Percentiles rank a stretch among this genome's conserved stretches.
Evolutionary conservation across 169 alveolate species (phyloP).

Genomic region (Plasmodium fragile): DNA sequence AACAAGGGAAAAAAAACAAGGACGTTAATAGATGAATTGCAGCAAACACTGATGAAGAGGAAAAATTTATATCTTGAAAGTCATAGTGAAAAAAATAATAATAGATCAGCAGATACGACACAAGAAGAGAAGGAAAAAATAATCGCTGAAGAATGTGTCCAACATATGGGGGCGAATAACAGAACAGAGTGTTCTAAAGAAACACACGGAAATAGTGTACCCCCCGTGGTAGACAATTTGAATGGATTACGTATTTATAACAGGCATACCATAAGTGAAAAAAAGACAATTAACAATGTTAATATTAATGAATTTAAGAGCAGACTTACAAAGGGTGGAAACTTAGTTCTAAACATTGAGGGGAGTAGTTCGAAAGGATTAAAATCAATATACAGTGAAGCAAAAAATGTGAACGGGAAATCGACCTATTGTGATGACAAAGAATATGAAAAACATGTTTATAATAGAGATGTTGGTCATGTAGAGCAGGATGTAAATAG

Average conservation of each 20-base stretch:
- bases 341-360: not conserved
- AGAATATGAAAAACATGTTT: not conserved
- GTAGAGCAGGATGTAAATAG: not conserved
- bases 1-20: not conserved
- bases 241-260: not conserved
- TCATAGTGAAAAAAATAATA: constrained; percentile 22
- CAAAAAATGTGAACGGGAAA: constrained; percentile 26
- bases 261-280: not conserved
- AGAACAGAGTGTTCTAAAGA: constrained; percentile 6
- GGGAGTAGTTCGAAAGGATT: not conserved
- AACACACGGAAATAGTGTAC: not conserved
- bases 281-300: constrained; percentile 30
- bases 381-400: not conserved
- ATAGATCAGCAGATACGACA: not conserved
- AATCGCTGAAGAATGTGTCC: not conserved
- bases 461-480: constrained; percentile 9
- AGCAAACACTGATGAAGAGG: constrained; percentile 31
- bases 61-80: constrained; percentile 18
- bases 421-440: not conserved
- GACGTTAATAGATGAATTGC: constrained; percentile 23
- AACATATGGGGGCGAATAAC: not conserved
- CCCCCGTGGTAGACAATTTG: constrained; percentile 8
- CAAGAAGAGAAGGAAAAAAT: constrained; percentile 23
- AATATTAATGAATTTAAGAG: constrained; percentile 39
- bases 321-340: constrained; percentile 1